Conservation (phyloP, 73 alveolate species). For the Symbiodinium pilosum region DNA sequence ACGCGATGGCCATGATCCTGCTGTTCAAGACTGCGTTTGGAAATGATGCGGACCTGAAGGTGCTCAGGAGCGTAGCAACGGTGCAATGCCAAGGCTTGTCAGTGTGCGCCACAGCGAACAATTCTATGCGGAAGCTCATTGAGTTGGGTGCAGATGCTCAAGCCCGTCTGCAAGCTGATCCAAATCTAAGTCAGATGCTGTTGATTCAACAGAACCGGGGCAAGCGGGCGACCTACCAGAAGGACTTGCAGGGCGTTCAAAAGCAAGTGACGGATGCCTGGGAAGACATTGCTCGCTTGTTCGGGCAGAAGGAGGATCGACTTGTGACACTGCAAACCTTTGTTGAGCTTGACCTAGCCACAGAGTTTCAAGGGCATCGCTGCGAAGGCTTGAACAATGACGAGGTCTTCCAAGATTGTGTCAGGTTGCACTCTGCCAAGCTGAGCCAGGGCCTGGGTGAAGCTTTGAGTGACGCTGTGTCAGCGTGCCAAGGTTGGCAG, state of each 20-base stretch:
- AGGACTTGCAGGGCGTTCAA: background rate
- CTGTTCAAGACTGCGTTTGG: background rate
- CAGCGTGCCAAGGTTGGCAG: background rate
- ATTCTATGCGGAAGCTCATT: background rate
- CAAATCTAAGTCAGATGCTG: background rate
- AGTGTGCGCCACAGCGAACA: background rate
- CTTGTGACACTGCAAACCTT: background rate
- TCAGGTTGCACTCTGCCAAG: background rate
- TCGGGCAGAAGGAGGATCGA: background rate
- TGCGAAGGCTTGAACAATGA: background rate
- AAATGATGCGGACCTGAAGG: background rate
- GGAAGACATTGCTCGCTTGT: background rate
- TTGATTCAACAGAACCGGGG: background rate
- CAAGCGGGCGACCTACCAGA: background rate
- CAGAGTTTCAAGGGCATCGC: background rate
- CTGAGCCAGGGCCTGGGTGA: background rate
- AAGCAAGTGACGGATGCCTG: background rate
- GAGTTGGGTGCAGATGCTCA: background rate
- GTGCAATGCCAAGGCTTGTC: background rate
- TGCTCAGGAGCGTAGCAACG: background rate
- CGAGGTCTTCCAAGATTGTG: background rate
- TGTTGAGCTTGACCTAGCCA: background rate
- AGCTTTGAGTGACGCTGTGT: background rate
- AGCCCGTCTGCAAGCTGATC: background rate
- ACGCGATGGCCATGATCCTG: background rate